Evolutionary conservation across 2,329 filamentous ascomycete species (phyloP), one percentile per base, ranked within the genome.

Genomic region (Cryphonectria naterciae): DNA sequence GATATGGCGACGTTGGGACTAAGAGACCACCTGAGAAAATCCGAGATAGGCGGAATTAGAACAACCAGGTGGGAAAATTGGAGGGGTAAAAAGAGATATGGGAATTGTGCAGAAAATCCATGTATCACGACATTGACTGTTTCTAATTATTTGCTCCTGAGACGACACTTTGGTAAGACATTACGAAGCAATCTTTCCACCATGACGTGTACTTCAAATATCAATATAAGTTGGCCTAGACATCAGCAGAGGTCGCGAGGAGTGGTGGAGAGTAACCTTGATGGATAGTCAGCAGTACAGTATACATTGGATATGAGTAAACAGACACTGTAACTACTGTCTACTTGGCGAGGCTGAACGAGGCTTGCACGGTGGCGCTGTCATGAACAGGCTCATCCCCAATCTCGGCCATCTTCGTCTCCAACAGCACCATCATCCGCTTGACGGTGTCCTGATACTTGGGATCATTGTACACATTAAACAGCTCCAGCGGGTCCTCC

Each of bases 371-470:
- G 1, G 61, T 72, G 1, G 17, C 58, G 54, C 68, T 68, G 5
- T 70, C 68, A 69, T 82, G 80, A 10, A 80, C 76, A 5, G 81
- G 80, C 67, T 82, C 82, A 73, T 87, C 85, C 0, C 85, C 85
- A 77, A 87, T 86, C 72, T 86, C 81, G 4, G 75, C 78, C 85
- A 87, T 87, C 79, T 87, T 87, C 6, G 76, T 73, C 70, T 86
- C 83, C 54, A 86, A 69, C 72, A 83, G 71, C 63, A 49, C 68
- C 0, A 78, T 84, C 83, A 86, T 85, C 0, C 75, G 68, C 69
- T 73, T 72, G 0, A 85, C 80, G 1, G 83, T 77, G 1, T 80
- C 76, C 6, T 64, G 43, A 72, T 85, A 85, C 54, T 76, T 73
- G 0, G 76, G 70, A 0, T 85, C 80, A 2, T 77, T 8, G 63